phyloP scores from a whole-genome alignment of 2,329 filamentous ascomycete species.

The Apiospora phragmitis region DNA sequence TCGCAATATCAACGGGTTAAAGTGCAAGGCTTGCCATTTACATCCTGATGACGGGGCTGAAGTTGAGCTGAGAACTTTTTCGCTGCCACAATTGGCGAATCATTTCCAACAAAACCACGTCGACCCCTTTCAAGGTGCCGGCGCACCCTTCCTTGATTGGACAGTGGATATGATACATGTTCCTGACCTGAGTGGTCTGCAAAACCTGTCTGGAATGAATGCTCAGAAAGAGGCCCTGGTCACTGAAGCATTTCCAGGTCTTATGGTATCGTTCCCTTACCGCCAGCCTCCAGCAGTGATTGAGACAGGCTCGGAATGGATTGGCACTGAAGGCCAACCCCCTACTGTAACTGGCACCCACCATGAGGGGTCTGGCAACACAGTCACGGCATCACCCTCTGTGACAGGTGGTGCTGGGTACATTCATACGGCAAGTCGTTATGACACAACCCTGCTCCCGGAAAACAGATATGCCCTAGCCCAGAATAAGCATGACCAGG shows the following conservation, averaged over 20 bases:
- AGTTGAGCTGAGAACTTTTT: conserved; percentile 44
- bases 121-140: conserved; percentile 26
- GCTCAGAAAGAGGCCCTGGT: conserved; percentile 36
- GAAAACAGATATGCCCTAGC: background rate
- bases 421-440: background rate
- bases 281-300: conserved; percentile 10
- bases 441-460: background rate
- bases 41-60: conserved; percentile 30
- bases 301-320: background rate
- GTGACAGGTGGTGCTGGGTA: background rate
- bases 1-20: conserved; percentile 52
- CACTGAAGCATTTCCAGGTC: conserved; percentile 39
- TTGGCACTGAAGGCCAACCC: background rate
- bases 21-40: conserved; percentile 55
- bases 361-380: background rate
- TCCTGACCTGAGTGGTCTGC: conserved; percentile 35
- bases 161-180: conserved; percentile 47
- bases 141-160: conserved; percentile 41
- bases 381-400: background rate
- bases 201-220: conserved; percentile 32
- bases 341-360: background rate
- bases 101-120: conserved; percentile 53
- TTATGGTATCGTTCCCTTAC: conserved; percentile 24
- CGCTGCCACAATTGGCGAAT: conserved; percentile 60
- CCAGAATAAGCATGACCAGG: background rate